A percentile compares a stretch with the other conserved stretches of the same genome.
Conservation (phyloP, 306 rosid genomes). For the Rosa lucieae region DNA sequence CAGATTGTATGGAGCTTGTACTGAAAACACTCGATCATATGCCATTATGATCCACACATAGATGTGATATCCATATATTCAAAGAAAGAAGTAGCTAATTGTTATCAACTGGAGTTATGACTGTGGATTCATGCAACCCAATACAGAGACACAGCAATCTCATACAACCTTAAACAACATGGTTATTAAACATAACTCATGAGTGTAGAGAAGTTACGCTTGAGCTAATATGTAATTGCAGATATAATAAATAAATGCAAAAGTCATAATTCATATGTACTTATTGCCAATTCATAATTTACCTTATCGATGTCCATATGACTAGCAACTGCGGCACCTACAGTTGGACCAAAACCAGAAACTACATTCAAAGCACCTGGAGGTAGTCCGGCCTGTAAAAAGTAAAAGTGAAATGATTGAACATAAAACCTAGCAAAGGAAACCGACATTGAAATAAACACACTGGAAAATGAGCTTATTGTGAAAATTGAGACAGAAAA, state of each 20-base stretch:
- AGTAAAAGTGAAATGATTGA: neutral
- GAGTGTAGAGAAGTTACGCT: neutral
- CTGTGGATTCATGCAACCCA: no score
- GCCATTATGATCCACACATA: no score
- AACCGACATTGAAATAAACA: conserved; percentile 1
- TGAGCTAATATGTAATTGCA: neutral
- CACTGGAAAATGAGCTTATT: neutral
- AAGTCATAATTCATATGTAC: neutral
- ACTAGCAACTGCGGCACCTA: conserved; percentile 91
- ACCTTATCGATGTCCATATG: conserved; percentile 98
- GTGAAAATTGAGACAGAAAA: neutral
- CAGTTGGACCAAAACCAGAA: conserved; percentile 95
- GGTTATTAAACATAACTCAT: conserved; percentile 7
- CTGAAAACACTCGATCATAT: no score
- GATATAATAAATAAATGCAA: neutral
- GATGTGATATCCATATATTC: no score
- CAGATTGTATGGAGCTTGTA: no score
- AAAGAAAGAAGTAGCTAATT: no score
- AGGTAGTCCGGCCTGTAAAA: conserved; percentile 90
- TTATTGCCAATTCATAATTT: neutral
- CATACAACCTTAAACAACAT: neutral
- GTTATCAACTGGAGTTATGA: no score
- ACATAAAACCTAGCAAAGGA: neutral
- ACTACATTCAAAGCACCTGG: conserved; percentile 74
- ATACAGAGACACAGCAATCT: neutral